Percentiles rank a stretch among this genome's conserved stretches.
These are phyloP conservation scores for Ophiocordyceps camponoti-floridani DNA, from an alignment of 2,329 filamentous ascomycete species.

Conservation along the genomic window DNA sequence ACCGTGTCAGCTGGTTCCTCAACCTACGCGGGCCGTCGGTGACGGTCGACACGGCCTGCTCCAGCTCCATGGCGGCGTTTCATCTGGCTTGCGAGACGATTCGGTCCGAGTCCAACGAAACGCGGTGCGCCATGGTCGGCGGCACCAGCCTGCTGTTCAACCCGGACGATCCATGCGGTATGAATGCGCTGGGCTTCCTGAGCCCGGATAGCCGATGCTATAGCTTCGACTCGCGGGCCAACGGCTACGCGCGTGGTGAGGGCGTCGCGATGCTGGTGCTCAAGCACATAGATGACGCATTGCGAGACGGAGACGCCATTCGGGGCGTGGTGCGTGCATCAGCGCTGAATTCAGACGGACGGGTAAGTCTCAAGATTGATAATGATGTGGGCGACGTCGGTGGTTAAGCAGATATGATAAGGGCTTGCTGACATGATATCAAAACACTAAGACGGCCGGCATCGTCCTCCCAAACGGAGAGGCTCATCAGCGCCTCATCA, in stretches of 20 bases:
- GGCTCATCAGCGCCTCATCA: slow-evolving; percentile 25
- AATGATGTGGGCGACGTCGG: neutral
- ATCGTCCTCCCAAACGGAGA: slow-evolving; percentile 35
- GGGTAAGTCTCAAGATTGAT: neutral
- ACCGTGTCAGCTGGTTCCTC: neutral
- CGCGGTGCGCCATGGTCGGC: neutral
- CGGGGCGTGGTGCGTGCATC: neutral
- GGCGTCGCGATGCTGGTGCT: neutral
- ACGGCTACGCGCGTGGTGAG: neutral
- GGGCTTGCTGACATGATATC: neutral
- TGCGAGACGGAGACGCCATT: neutral
- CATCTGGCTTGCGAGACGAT: slow-evolving; percentile 1
- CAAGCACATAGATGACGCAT: neutral
- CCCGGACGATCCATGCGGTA: neutral
- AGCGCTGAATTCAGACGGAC: neutral
- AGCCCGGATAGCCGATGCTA: neutral
- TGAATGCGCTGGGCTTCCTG: neutral
- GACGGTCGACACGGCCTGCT: neutral
- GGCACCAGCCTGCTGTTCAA: neutral
- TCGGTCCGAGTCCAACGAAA: neutral
- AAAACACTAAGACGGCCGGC: slow-evolving; percentile 10
- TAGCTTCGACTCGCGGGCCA: slow-evolving; percentile 1
- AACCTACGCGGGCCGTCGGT: slow-evolving; percentile 1
- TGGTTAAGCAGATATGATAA: too few species aligned
- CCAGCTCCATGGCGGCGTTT: neutral